Evolutionary conservation across 306 rosid species (phyloP).

Genomic region (Astragalus membranaceus): DNA sequence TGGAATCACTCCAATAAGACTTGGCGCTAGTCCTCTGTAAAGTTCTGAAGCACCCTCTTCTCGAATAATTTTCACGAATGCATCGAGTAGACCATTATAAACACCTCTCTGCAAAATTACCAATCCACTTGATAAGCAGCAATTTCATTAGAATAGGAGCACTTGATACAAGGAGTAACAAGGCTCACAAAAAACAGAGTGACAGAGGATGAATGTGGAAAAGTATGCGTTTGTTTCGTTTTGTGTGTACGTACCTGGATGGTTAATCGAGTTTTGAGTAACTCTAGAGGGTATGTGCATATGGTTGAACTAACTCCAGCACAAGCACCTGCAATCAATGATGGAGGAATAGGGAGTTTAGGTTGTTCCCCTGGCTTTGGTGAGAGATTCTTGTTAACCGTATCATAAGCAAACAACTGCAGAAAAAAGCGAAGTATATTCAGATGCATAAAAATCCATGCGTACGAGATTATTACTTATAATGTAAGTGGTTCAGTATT

Average conservation of each 20-base stretch:
- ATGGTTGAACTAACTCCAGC: slow-evolving; percentile 95
- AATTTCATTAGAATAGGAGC: no score
- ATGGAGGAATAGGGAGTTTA: slow-evolving; percentile 67
- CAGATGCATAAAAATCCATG: neutral
- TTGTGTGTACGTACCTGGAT: slow-evolving; percentile 53
- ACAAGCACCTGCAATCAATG: slow-evolving; percentile 91
- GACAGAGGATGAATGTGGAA: neutral
- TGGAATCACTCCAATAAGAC: slow-evolving; percentile 94
- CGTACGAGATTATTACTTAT: no score
- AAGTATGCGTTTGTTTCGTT: neutral
- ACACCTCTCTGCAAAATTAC: slow-evolving; percentile 66
- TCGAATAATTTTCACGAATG: slow-evolving; percentile 60
- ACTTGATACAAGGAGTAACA: no score
- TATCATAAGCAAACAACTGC: slow-evolving; percentile 93
- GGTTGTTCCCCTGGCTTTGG: slow-evolving; percentile 72
- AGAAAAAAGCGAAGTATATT: slow-evolving; percentile 21
- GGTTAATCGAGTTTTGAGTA: slow-evolving; percentile 85
- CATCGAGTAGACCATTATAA: slow-evolving; percentile 68
- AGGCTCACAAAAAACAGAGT: no score
- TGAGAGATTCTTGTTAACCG: slow-evolving; percentile 75
- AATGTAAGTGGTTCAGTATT: neutral
- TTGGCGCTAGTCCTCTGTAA: slow-evolving; percentile 89
- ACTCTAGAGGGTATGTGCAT: slow-evolving; percentile 84
- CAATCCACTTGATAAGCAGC: neutral
- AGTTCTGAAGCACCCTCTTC: slow-evolving; percentile 86